Base-by-base conservation (phyloP, 179 eudicot genomes). In the Gypsophila paniculata region DNA sequence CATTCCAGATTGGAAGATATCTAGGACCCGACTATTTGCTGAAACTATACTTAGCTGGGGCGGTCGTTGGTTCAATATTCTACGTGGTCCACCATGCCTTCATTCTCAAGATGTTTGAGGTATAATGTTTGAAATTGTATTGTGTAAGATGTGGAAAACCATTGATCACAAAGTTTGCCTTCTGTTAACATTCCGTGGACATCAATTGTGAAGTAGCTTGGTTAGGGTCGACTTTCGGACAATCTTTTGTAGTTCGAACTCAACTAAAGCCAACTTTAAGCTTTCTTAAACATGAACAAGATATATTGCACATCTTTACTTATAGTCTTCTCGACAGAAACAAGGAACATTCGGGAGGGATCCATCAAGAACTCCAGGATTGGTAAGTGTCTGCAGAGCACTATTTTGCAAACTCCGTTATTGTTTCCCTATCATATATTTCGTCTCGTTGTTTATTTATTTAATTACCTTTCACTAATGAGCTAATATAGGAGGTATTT, bases 11-110 rank as follows among this genome's bases (percentile, higher is more conserved):
- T 68, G 97, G 85, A 80, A 76, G 83, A 44, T 44, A 19, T 22
- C 86, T 90, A 82, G 97, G 97, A 70, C 82, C 96, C 29, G 84
- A 75, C 55, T 90, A 72, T 79, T 57, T 91, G 81, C 83, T 91
- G 86, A 90, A 87, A 85, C 66, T 91, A 75, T 91, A 91, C 79
- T 61, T 91, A n/a, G 55, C 90, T 17, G 93, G 97, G 46, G 97
- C 97, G 65, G 65, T 88, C 69, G 89, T 69, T 58, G 97, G 96
- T 74, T 90, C 97, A 38, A 72, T 86, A 70, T 91, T 90, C 78
- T 90, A 80, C 75, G 80, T 92, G 84, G 85, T 78, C 73, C 87
- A 90, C 76, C 86, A 90, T 80, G 90, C 89, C 62, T 88, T 71
- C 68, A 62, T 84, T 25, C 79, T 80, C 22, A 61, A 67, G 6